phyloP scores from a whole-genome alignment of 2,329 filamentous ascomycete genomes.

The Paracorniculantispora psalliotae region DNA sequence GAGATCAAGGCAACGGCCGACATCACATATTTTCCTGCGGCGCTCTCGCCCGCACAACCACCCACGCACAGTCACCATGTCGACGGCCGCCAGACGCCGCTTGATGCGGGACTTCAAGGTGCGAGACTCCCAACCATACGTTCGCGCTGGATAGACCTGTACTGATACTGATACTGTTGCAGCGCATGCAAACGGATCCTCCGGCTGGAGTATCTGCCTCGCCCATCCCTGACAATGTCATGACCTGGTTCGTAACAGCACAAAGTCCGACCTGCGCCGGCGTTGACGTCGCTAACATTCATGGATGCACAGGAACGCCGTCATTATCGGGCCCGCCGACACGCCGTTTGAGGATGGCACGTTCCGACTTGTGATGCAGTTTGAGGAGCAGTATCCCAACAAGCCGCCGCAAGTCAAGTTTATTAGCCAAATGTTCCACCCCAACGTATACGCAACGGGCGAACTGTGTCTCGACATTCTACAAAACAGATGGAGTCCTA shows the following conservation, averaged over 20 bases:
- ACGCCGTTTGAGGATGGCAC: conserved; percentile 98
- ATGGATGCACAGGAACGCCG: conserved; percentile 70
- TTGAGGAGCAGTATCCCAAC: conserved; percentile 98
- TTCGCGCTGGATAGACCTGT: conserved; percentile 19
- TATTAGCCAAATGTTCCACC: conserved; percentile 98
- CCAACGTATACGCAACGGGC: conserved; percentile 95
- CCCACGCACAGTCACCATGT: conserved; percentile 45
- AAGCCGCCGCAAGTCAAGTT: conserved; percentile 98
- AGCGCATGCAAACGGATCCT: conserved; percentile 99
- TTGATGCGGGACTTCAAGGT: conserved; percentile 99
- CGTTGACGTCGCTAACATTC: not conserved
- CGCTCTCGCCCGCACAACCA: conserved; percentile 5
- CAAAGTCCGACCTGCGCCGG: not conserved
- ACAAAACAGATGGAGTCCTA: conserved; percentile 97
- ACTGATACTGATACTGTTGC: conserved; percentile 17
- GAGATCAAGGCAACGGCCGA: not conserved
- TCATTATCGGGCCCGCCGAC: conserved; percentile 94
- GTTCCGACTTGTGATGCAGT: conserved; percentile 96
- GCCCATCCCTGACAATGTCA: conserved; percentile 92
- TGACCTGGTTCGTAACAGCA: conserved; percentile 70
- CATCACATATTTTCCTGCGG: not conserved
- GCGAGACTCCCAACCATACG: conserved; percentile 26
- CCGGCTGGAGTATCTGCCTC: conserved; percentile 95
- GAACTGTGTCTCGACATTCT: conserved; percentile 95
- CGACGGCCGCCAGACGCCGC: conserved; percentile 88